Evolutionary conservation across 495 filamentous ascomycete species (phyloP), one percentile per base, ranked within the genome.

Genomic region (Collariella sp.): DNA sequence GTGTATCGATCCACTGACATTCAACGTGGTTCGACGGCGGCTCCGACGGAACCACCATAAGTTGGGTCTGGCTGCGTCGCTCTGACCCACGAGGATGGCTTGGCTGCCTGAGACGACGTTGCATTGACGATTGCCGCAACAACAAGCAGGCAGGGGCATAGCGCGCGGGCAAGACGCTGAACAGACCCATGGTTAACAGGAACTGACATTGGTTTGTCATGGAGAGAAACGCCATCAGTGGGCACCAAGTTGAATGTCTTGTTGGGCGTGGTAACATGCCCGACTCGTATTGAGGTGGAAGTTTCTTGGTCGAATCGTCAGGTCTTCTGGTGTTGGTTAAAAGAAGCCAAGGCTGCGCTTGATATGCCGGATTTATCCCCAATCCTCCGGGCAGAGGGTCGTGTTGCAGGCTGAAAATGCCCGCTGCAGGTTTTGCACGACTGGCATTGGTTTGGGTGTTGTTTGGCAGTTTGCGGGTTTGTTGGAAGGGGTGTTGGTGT

Each of bases 1-100:
- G 50, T 33, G 57, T 57, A 35, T 55, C 49, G 55, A 39, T 50
- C 65, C 62, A 60, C 54, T 29, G 55, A 43, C 41, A 26, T n/a
- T 23, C 15, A 29, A 19, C 51, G 12, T 38, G 41, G 40, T 4
- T 31, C 26, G 26, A 31, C 26, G 26, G 26, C 26, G 26, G 5
- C 26, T 31, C 12, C 18, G 34, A n/a, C 16, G 4, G 34, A 9
- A 39, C 4, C 29, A 19, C 12, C 24, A 20, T n/a, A 16, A 4
- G 12, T 20, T 26, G 22, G 7, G 38, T n/a, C n/a, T n/a, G n/a
- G n/a, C n/a, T n/a, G n/a, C n/a, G n/a, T n/a, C n/a, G n/a, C 22
- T 13, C 9, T 10, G 15, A 31, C 15, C 19, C 16, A n/a, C 9
- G 43, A 46, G 16, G 18, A 20, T 18, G 23, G 20, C 12, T 6